Evolutionary conservation across 83 land plant species (phyloP).

Genomic region (Thuja plicata): DNA sequence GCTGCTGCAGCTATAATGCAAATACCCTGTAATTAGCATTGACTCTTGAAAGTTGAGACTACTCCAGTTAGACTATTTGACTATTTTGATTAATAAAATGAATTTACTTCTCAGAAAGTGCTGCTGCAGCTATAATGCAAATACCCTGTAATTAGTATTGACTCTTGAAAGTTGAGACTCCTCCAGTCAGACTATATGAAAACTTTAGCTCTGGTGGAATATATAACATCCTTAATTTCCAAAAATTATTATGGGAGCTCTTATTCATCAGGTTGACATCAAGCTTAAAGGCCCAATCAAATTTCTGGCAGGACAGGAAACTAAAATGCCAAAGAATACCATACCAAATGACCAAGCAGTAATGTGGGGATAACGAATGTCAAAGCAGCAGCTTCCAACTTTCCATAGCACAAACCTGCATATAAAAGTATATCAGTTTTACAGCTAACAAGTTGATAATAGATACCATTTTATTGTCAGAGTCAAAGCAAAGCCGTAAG

Average conservation of each 20-base stretch:
- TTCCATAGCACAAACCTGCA: slow-evolving; percentile 98
- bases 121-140: background rate
- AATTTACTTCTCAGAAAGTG: background rate
- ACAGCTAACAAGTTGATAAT: background rate
- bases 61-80: background rate
- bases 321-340: slow-evolving; percentile 12
- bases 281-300: slow-evolving; percentile 32
- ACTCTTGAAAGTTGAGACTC: background rate
- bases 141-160: background rate
- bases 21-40: background rate
- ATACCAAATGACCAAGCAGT: slow-evolving; percentile 97
- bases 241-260: background rate
- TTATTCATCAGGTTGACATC: background rate
- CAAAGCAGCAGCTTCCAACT: slow-evolving; percentile 87
- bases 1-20: background rate
- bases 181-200: background rate
- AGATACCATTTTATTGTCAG: background rate
- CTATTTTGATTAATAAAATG: background rate
- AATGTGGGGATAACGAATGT: slow-evolving; percentile 87
- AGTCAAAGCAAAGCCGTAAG: background rate
- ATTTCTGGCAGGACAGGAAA: slow-evolving; percentile 68
- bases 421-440: background rate
- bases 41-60: background rate
- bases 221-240: background rate
- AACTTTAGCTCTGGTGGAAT: background rate